Conservation (phyloP, 2,329 filamentous ascomycete genomes). For the Phialophora verrucosa region DNA sequence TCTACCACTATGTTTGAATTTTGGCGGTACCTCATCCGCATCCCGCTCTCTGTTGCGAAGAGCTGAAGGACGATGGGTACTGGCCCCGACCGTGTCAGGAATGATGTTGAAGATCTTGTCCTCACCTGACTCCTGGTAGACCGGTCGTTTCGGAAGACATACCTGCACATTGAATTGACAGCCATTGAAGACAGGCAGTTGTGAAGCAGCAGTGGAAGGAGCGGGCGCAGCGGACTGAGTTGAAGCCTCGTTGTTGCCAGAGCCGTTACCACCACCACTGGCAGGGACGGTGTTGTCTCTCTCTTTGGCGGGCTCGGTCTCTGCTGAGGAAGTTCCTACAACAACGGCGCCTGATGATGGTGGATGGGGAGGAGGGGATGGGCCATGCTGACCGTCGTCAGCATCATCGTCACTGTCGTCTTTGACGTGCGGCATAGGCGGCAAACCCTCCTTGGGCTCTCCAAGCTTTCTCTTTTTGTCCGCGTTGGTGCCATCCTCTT, state of each 20-base stretch:
- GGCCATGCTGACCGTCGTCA: not conserved
- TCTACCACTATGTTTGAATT: not conserved
- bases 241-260: not conserved
- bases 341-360: not conserved
- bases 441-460: not conserved
- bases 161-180: not conserved
- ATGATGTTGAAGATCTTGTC: not conserved
- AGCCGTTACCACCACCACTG: not conserved
- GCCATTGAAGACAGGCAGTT: not conserved
- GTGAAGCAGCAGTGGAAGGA: not conserved
- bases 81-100: not conserved
- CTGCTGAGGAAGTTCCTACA: not conserved
- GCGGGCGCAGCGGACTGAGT: not conserved
- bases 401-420: not conserved
- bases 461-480: not conserved
- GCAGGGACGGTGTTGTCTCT: not conserved
- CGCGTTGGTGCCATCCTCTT: conserved; percentile 1
- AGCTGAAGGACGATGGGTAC: not conserved
- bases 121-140: not conserved
- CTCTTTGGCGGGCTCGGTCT: not conserved
- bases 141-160: not conserved
- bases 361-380: not conserved
- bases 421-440: not conserved
- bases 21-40: not conserved
- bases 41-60: not conserved